Evolutionary conservation across 2,329 filamentous ascomycete genomes (phyloP), one percentile per base, ranked within the genome.

Genomic region (Neocatenulostroma microsporum): DNA sequence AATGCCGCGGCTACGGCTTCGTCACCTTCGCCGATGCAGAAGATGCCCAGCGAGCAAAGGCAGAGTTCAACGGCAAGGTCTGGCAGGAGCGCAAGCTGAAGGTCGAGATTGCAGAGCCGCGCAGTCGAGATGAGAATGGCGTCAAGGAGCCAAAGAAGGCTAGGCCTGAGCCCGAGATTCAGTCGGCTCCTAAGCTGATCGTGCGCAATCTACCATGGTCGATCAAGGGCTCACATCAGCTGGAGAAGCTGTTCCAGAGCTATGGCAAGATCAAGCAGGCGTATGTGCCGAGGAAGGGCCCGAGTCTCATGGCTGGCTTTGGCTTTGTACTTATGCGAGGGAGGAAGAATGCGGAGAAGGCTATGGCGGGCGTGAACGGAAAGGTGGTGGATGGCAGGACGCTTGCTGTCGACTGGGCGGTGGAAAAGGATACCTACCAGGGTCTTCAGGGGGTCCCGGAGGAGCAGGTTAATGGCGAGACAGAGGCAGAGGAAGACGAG

Each of bases 181-280:
- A 76, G 36, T 78, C 78, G 37, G 84, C 86, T 47, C 84, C 88
- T 1, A 91, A 78, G 55, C 72, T 84, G n/a, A 85, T 98, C 58
- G 78, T 98, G 32, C 79, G 91, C 55, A 98, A 98, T 60, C 60
- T 98, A 55, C 89, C 91, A 1, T 98, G 91, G 91, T 94, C 82
- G 50, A 82, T 98, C 57, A 94, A 94, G 64, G 82, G 78, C 7
- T 73, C 84, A 0, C 83, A 93, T 21, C 82, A 96, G 55, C 67
- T 98, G 41, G 70, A 76, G 5, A 72, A 77, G 39, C 68, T 94
- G 4, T 98, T 98, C 62, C 69, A 77, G 54, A 87, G 82, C 55
- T 95, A 82, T 57, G 91, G 91, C 43, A 94, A 95, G 61, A 78
- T 98, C 55, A 94, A 89, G 62, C 82, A 81, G 60, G 80, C 83